Conservation (phyloP, 2,329 filamentous ascomycete genomes). For the Penicillium sp. region DNA sequence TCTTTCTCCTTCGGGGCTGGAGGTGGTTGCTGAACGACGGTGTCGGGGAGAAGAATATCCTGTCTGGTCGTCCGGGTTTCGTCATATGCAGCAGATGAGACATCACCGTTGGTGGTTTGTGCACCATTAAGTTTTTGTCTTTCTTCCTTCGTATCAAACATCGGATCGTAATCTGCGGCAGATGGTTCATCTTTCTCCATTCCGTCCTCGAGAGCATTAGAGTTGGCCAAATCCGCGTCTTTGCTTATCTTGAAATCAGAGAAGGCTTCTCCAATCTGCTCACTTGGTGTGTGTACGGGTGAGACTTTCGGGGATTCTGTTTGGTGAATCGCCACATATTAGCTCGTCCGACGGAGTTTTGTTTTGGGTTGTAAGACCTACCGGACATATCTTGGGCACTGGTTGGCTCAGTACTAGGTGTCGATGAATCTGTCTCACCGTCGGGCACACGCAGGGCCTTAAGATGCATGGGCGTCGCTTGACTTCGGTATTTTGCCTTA, state of each 20-base stretch:
- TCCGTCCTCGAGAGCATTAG: constrained; percentile 41
- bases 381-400: constrained; percentile 44
- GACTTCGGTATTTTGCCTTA: constrained; percentile 74
- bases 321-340: constrained; percentile 2
- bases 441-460: constrained; percentile 69
- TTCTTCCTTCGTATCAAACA: constrained; percentile 84
- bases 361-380: constrained; percentile 32
- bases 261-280: constrained; percentile 57
- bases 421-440: constrained; percentile 59
- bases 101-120: constrained; percentile 61
- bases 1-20: constrained; percentile 52
- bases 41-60: constrained; percentile 54
- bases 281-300: constrained; percentile 53
- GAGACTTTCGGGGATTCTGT: constrained; percentile 45
- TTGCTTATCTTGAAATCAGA: constrained; percentile 65
- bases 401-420: constrained; percentile 52
- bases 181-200: constrained; percentile 74
- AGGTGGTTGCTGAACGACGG: constrained; percentile 36
- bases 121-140: constrained; percentile 67
- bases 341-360: constrained; percentile 11
- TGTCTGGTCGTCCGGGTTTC: constrained; percentile 60
- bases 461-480: constrained; percentile 72
- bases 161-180: constrained; percentile 92
- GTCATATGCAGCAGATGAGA: constrained; percentile 60
- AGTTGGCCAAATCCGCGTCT: constrained; percentile 69